Percentiles rank a stretch among this genome's conserved stretches.
Evolutionary conservation across 1,284 basidiomycete genomes (phyloP).

Genomic region (Irpex sp.): DNA sequence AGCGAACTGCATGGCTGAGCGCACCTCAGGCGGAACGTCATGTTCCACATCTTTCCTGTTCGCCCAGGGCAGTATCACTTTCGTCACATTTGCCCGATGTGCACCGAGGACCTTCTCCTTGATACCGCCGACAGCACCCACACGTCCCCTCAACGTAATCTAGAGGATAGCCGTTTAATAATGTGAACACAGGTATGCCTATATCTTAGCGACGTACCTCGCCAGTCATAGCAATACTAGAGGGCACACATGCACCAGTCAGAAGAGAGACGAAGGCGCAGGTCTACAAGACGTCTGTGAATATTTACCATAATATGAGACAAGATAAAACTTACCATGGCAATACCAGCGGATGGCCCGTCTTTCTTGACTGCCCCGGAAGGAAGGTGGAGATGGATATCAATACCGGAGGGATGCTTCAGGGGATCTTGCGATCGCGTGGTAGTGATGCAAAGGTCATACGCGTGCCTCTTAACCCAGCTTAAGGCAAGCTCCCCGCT

Average conservation of each 20-base stretch:
- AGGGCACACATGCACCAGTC: conserved; percentile 69
- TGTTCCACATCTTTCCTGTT: conserved; percentile 86
- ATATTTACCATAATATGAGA: background rate
- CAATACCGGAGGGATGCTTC: conserved; percentile 65
- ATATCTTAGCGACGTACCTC: conserved; percentile 43
- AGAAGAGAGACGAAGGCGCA: conserved; percentile 84
- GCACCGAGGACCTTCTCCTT: conserved; percentile 83
- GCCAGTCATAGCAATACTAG: conserved; percentile 79
- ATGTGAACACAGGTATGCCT: background rate
- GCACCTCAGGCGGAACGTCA: conserved; percentile 72
- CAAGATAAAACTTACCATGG: conserved; percentile 53
- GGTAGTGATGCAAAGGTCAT: conserved; percentile 74
- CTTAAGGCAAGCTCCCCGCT: conserved; percentile 84
- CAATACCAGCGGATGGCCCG: conserved; percentile 85
- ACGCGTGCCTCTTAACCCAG: conserved; percentile 84
- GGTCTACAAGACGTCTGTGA: conserved; percentile 36
- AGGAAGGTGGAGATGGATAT: conserved; percentile 87
- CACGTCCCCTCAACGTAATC: conserved; percentile 76
- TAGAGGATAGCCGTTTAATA: conserved; percentile 20
- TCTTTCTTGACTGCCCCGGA: conserved; percentile 89
- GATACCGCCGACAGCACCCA: conserved; percentile 82
- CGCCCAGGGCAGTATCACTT: conserved; percentile 77
- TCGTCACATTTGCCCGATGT: conserved; percentile 78
- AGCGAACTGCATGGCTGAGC: conserved; percentile 71
- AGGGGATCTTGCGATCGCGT: conserved; percentile 69